These are phyloP conservation scores for Astrephomene gubernaculifera DNA, from an alignment of 139 green algal species.

Conservation along the genomic window DNA sequence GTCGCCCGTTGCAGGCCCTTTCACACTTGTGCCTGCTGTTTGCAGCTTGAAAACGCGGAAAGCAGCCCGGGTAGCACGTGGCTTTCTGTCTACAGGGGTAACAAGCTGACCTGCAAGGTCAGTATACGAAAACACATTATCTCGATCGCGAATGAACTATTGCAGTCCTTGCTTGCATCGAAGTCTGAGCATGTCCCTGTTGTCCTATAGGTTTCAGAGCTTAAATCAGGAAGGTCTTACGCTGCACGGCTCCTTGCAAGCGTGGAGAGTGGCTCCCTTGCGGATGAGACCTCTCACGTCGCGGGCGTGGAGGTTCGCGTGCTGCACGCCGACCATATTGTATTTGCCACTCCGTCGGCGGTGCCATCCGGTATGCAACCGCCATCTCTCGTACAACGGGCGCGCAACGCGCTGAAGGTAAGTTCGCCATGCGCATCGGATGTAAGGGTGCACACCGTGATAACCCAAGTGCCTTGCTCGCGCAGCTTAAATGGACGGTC, in stretches of 20 bases:
- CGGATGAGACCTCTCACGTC: neutral
- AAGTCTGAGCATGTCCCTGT: neutral
- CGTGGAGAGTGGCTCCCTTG: neutral
- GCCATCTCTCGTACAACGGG: slow-evolving; percentile 55
- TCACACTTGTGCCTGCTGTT: neutral
- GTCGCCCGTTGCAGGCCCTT: neutral
- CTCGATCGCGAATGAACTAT: neutral
- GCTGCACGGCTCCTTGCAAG: neutral
- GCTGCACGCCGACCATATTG: slow-evolving; percentile 44
- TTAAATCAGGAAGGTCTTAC: slow-evolving; percentile 24
- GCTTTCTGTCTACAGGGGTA: slow-evolving; percentile 28
- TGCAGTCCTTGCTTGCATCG: neutral
- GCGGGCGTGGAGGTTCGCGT: slow-evolving; percentile 44
- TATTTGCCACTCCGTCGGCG: slow-evolving; percentile 62
- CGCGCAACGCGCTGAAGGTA: slow-evolving; percentile 71
- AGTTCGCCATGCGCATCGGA: neutral
- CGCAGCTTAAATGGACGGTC: slow-evolving; percentile 76
- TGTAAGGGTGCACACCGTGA: too few relatives aligned
- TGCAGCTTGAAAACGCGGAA: slow-evolving; percentile 20
- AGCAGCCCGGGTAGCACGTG: neutral
- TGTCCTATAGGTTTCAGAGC: slow-evolving; percentile 1
- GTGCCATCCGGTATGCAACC: slow-evolving; percentile 55
- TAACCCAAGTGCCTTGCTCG: too few relatives aligned
- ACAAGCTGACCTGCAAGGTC: slow-evolving; percentile 11
- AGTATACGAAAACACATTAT: too few relatives aligned